Base-by-base conservation (phyloP, 176 grass and related monocot species). In the Pharus latifolius region DNA sequence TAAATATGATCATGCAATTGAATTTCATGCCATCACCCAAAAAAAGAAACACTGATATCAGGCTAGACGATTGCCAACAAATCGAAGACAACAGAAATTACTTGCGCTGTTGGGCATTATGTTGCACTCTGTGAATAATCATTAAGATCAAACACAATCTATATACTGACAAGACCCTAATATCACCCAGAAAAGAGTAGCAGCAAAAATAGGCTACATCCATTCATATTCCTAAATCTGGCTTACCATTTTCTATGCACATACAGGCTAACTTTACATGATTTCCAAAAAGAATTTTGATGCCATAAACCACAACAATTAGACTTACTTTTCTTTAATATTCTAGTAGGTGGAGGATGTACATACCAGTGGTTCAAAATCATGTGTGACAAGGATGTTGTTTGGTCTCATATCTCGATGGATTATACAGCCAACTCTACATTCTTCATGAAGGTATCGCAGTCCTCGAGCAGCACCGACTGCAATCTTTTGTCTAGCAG, bases 321-420 rank as follows among this genome's bases (percentile, higher is more conserved):
- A 60, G 38, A 32, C 25, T 31, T 17, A 53, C 49, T 31, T 55
- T 70, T 62, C 49, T 31, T 55, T 70, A 53, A 71, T 10, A 55
- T 7, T 31, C 25, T 31, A 75, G 69, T 63, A 38, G 24, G 60
- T 4, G 33, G 59, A 55, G 10, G 67, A 2, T n/a, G 33, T 35
- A 26, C 73, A 19, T 99, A 99, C 96, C 90, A 99, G 75, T 57
- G 96, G 96, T 73, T 99, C 96, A 23, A 95, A 99, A 95, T 99
- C 96, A 95, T 99, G 96, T 30, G 96, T 99, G 32, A 99, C 81
- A 65, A 99, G 96, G 38, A 99, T 99, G 78, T 99, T 99, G 19
- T 99, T 99, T 63, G 96, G 96, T 24, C 96, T 82, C 96, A 99
- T 91, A 56, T 99, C 96, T 9, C 96, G 84, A 76, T 99, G 96